A percentile compares a stretch with the other conserved stretches of the same genome.
Evolutionary conservation across 768 basidiomycete genomes (phyloP).

Genomic region (Suillus weaverae): DNA sequence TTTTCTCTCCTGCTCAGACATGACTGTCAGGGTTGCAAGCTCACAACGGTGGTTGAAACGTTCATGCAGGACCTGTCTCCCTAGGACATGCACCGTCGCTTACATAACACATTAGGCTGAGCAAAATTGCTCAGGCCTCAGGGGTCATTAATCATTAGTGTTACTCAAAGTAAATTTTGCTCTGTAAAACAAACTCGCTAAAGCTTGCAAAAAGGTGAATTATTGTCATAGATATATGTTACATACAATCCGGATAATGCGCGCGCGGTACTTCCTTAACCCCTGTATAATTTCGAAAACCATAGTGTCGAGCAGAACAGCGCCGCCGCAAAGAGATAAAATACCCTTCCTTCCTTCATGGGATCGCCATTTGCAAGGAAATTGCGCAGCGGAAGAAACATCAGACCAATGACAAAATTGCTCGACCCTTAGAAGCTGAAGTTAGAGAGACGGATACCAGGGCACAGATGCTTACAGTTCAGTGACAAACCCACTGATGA

Average conservation of each 20-base stretch:
- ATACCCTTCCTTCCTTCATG: constrained; percentile 80
- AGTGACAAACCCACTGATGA: constrained; percentile 73
- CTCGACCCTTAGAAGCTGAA: constrained; percentile 58
- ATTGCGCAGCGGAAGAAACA: constrained; percentile 84
- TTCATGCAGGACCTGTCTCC: neutral
- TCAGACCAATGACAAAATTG: constrained; percentile 83
- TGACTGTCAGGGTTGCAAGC: constrained; percentile 10
- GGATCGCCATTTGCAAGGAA: constrained; percentile 59
- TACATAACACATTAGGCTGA: too few relatives aligned
- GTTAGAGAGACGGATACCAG: neutral
- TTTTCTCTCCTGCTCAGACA: constrained; percentile 46
- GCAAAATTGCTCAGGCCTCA: too few relatives aligned
- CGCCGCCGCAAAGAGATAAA: constrained; percentile 76
- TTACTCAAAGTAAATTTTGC: too few relatives aligned
- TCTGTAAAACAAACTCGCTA: too few relatives aligned
- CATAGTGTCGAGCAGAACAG: constrained; percentile 35
- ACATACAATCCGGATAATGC: neutral
- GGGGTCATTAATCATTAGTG: too few relatives aligned
- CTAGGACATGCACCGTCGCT: neutral
- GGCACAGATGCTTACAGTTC: constrained; percentile 52
- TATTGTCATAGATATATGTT: neutral
- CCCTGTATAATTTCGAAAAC: constrained; percentile 29
- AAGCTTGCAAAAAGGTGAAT: neutral
- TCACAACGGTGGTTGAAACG: neutral
- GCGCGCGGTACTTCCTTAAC: constrained; percentile 11